phyloP scores from a whole-genome alignment of 2,329 filamentous ascomycete species.

The Diaporthe citriasiana region DNA sequence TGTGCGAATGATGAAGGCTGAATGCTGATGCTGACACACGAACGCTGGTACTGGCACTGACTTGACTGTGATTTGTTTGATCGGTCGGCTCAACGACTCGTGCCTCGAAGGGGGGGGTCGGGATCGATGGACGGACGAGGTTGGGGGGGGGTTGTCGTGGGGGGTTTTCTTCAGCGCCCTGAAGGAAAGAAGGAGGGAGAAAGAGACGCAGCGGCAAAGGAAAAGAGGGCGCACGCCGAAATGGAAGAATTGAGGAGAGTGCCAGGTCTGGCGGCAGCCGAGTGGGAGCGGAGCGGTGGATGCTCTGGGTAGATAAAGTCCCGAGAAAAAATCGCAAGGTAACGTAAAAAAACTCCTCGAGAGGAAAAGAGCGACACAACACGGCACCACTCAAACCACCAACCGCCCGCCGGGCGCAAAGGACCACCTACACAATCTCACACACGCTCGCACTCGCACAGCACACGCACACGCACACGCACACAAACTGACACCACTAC shows the following conservation, averaged over 20 bases:
- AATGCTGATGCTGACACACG: slow-evolving; percentile 28
- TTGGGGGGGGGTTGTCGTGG: slow-evolving; percentile 27
- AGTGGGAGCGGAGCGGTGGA: slow-evolving; percentile 39
- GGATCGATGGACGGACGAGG: slow-evolving; percentile 6
- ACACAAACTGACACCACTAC: not conserved
- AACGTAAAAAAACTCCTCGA: slow-evolving; percentile 35
- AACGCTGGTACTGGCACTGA: slow-evolving; percentile 10
- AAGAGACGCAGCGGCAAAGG: slow-evolving; percentile 30
- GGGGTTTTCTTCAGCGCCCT: slow-evolving; percentile 35
- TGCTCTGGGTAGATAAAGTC: slow-evolving; percentile 38
- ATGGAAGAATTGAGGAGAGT: slow-evolving; percentile 29
- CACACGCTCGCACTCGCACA: not conserved
- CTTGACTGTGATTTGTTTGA: slow-evolving; percentile 29
- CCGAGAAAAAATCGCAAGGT: slow-evolving; percentile 39
- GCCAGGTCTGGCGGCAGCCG: slow-evolving; percentile 26
- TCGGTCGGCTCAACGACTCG: slow-evolving; percentile 35
- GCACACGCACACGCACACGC: not conserved
- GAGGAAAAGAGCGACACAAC: slow-evolving; percentile 34
- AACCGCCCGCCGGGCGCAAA: slow-evolving; percentile 26
- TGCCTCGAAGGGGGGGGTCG: slow-evolving; percentile 21
- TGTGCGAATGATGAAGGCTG: slow-evolving; percentile 11
- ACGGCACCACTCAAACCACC: slow-evolving; percentile 32
- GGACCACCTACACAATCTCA: slow-evolving; percentile 23
- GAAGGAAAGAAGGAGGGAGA: slow-evolving; percentile 28
- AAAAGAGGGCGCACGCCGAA: slow-evolving; percentile 32